Conservation (phyloP, 2,329 filamentous ascomycete genomes). For the Rugonectria rugulosa region DNA sequence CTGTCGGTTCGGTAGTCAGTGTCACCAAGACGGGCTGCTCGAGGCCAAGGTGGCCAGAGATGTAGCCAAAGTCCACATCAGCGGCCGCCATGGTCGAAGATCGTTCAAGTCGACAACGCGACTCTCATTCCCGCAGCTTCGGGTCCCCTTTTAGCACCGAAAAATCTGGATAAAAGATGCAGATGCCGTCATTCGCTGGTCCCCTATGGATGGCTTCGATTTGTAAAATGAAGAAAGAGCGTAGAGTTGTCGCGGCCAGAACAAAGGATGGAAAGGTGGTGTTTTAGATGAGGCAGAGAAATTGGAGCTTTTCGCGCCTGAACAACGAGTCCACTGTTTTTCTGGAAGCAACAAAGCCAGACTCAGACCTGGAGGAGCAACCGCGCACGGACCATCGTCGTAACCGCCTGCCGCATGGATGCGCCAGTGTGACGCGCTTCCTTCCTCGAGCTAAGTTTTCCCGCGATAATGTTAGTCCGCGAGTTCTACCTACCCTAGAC, state of each 20-base stretch:
- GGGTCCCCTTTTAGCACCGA: slow-evolving; percentile 16
- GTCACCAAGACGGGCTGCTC: slow-evolving; percentile 69
- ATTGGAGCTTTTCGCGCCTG: slow-evolving; percentile 38
- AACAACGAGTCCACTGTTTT: slow-evolving; percentile 29
- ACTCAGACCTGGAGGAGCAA: slow-evolving; percentile 24
- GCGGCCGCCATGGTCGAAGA: slow-evolving; percentile 51
- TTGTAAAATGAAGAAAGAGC: neutral
- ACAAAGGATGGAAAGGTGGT: slow-evolving; percentile 17
- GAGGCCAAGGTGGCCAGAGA: slow-evolving; percentile 75
- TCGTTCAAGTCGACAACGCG: slow-evolving; percentile 34
- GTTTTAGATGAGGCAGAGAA: slow-evolving; percentile 31
- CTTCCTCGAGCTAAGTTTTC: slow-evolving; percentile 6
- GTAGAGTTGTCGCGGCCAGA: neutral
- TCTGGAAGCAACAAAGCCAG: slow-evolving; percentile 28
- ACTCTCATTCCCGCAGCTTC: slow-evolving; percentile 37
- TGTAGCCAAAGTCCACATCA: slow-evolving; percentile 72
- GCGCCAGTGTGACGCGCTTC: slow-evolving; percentile 2
- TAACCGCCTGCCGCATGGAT: neutral
- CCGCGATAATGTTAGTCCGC: slow-evolving; percentile 32
- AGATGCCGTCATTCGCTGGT: neutral
- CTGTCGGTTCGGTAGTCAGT: slow-evolving; percentile 73
- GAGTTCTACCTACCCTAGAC: slow-evolving; percentile 4
- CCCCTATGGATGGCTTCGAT: slow-evolving; percentile 3
- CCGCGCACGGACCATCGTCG: slow-evolving; percentile 29
- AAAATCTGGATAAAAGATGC: neutral